Base-by-base conservation (phyloP, 1,139 yeast species). In the Wickerhamomyces sp. region DNA sequence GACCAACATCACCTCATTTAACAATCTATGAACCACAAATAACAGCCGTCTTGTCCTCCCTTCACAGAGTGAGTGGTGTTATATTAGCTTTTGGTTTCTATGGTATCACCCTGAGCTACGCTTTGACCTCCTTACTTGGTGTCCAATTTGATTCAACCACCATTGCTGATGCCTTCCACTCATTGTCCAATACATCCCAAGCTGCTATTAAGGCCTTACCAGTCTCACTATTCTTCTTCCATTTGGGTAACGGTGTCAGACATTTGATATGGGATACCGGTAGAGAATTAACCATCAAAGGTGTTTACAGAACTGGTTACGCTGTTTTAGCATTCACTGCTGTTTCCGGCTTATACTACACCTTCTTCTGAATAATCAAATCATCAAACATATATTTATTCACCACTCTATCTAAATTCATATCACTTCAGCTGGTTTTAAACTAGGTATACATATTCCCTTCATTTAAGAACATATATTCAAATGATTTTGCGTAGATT, bases 251-350 rank as follows among this genome's bases (percentile, higher is more conserved):
- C 64, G 97, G 97, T 55, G 48, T 90, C 47, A 86, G 98, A 76
- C 98, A 92, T 64, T 70, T 90, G 67, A 59, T 87, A 43, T 92
- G 97, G 97, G 97, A 92, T 64, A 63, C 79, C 41, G 95, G 95
- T 59, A 72, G 68, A 53, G 87, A 83, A 63, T 76, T 90, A 62
- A 74, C 89, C 48, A 57, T 86, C 52, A 77, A 81, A 61, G 97
- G 95, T 53, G 97, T 94, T 46, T 85, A 85, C 76, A 78, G 85
- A 68, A 89, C 97, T 35, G 97, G 97, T 48, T 88, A 88, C 65
- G 68, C 76, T 38, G 96, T 89, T 22, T 63, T 89, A 48, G 97
- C 81, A 28, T 68, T 77, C 52, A 70, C 95, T 36, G 84, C 82
- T 22, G 54, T 83, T 39, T 58, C 80, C 24, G 88, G 95, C 38